Percentiles rank a stretch among this genome's conserved stretches.
Evolutionary conservation across 345 rosid species (phyloP).

Genomic region (Salix purpurea): DNA sequence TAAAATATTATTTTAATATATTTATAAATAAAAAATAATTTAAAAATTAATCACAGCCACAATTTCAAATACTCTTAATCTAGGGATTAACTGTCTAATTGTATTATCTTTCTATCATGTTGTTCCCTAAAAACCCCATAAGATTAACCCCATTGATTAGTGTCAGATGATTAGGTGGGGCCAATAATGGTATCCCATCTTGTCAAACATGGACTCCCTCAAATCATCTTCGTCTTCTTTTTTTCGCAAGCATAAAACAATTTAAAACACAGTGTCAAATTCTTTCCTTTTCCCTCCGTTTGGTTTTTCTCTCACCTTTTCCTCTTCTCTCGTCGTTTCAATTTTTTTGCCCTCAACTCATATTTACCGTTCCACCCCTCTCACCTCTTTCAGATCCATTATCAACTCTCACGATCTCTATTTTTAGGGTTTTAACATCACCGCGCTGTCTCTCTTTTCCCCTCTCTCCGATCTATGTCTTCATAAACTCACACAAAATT

Average conservation of each 20-base stretch:
- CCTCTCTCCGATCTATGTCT: neutral
- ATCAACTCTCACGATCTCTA: neutral
- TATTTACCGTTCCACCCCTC: conserved; percentile 23
- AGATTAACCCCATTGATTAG: neutral
- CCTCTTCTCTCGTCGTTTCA: neutral
- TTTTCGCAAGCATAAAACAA: neutral
- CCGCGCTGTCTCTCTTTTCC: neutral
- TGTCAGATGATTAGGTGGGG: neutral
- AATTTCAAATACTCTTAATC: no score
- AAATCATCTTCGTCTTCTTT: no score
- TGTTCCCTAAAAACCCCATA: neutral
- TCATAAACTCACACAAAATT: neutral
- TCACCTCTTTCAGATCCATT: conserved; percentile 7
- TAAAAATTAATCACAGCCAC: no score
- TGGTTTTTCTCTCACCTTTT: neutral
- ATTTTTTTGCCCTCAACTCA: neutral
- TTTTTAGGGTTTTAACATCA: conserved; percentile 5
- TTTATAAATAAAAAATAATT: no score
- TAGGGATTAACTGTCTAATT: neutral
- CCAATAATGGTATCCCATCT: neutral
- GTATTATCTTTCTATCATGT: neutral
- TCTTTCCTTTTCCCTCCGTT: neutral
- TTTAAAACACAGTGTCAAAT: neutral
- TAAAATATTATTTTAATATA: no score
- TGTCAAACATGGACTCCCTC: neutral